Conservation (phyloP, 805 yeast genomes). For the Saturnispora serradocipensis region DNA sequence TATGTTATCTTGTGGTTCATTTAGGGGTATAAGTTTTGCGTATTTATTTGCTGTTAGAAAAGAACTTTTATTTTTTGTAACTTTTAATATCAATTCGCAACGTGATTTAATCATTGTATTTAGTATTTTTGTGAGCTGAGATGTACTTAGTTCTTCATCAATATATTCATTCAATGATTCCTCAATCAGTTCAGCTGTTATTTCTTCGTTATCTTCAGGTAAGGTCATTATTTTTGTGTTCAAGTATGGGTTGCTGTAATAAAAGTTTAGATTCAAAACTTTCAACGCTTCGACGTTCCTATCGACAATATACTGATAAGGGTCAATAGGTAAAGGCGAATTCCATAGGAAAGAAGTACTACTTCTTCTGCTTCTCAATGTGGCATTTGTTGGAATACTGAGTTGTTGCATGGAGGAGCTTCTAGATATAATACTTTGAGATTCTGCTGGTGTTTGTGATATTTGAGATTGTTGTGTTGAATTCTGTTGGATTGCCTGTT, state of each 20-base stretch:
- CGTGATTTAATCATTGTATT: conserved; percentile 10
- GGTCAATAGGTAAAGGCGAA: conserved; percentile 22
- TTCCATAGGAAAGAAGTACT: conserved; percentile 27
- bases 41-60: conserved; percentile 16
- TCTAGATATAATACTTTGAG: background rate
- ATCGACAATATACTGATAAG: conserved; percentile 29
- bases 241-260: conserved; percentile 19
- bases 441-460: background rate
- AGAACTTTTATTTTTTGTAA: conserved; percentile 20
- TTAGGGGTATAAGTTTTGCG: conserved; percentile 6
- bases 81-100: conserved; percentile 15
- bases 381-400: conserved; percentile 2
- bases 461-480: background rate
- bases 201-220: background rate
- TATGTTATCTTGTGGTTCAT: conserved; percentile 7
- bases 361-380: conserved; percentile 15
- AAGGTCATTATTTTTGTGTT: background rate
- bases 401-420: conserved; percentile 5
- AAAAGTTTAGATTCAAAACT: conserved; percentile 11
- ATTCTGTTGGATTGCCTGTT: conserved; percentile 5
- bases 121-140: conserved; percentile 11
- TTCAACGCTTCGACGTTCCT: conserved; percentile 20
- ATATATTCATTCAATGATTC: conserved; percentile 13
- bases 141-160: conserved; percentile 10
- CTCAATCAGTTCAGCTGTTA: conserved; percentile 5